These are phyloP conservation scores for Calonectria hongkongensis DNA, from an alignment of 2,329 filamentous ascomycete species.

Conservation along the genomic window DNA sequence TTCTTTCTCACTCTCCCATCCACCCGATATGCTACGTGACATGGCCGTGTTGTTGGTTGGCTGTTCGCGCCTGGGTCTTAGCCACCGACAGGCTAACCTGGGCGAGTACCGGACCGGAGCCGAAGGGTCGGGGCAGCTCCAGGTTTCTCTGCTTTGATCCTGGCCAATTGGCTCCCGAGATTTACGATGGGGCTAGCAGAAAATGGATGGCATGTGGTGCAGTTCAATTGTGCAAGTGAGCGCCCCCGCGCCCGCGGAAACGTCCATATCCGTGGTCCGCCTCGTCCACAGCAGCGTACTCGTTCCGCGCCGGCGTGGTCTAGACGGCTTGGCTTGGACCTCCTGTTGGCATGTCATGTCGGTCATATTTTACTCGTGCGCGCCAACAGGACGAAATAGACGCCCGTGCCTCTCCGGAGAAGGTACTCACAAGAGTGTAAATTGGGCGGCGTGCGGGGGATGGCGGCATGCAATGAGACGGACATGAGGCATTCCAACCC, in stretches of 20 bases:
- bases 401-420: neutral
- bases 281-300: neutral
- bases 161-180: conserved; percentile 3
- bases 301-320: neutral
- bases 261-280: conserved; percentile 3
- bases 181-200: conserved; percentile 21
- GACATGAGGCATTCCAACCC: conserved; percentile 23
- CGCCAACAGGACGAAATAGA: neutral
- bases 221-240: neutral
- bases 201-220: neutral
- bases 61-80: conserved; percentile 16
- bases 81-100: conserved; percentile 24
- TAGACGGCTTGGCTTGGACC: conserved; percentile 12
- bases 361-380: neutral
- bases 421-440: conserved; percentile 5
- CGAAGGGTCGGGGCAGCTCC: conserved; percentile 25
- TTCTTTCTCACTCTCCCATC: conserved; percentile 3
- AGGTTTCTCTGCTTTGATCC: conserved; percentile 7
- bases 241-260: neutral
- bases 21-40: conserved; percentile 33
- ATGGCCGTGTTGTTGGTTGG: conserved; percentile 6
- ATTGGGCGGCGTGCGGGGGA: conserved; percentile 9
- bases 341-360: conserved; percentile 24
- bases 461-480: conserved; percentile 18
- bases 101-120: conserved; percentile 26